Conservation (phyloP, 2,329 filamentous ascomycete species). For the Colletotrichum horii region DNA sequence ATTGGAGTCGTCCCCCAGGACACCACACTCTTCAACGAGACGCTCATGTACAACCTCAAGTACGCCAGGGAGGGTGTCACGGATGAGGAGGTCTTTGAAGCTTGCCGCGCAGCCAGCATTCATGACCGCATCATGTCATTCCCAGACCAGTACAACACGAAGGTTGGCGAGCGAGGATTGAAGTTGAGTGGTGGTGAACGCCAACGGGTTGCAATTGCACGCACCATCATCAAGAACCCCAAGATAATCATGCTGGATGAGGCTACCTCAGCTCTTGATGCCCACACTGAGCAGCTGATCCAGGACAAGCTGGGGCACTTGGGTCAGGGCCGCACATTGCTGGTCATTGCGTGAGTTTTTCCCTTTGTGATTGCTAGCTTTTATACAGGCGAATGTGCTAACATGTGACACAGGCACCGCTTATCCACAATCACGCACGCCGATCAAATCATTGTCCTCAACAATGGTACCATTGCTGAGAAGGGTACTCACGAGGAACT, state of each 20-base stretch:
- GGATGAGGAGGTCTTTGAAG: constrained; percentile 81
- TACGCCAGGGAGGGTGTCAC: constrained; percentile 85
- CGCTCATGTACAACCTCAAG: constrained; percentile 91
- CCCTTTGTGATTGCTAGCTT: constrained; percentile 15
- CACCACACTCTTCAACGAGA: constrained; percentile 93
- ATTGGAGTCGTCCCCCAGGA: constrained; percentile 98
- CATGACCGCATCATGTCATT: constrained; percentile 92
- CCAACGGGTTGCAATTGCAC: constrained; percentile 90
- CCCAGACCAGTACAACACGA: constrained; percentile 86
- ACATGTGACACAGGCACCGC: constrained; percentile 63
- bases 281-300: constrained; percentile 91
- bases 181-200: constrained; percentile 91
- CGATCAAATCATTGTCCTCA: constrained; percentile 82
- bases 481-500: constrained; percentile 81
- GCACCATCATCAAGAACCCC: constrained; percentile 90
- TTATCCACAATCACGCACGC: constrained; percentile 86
- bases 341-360: constrained; percentile 84
- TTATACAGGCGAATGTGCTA: constrained; percentile 25
- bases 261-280: constrained; percentile 89
- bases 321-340: constrained; percentile 84
- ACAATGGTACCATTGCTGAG: constrained; percentile 78
- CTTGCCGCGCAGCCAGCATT: constrained; percentile 86
- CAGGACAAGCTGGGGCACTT: constrained; percentile 84
- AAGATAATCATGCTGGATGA: constrained; percentile 93
- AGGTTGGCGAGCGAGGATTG: constrained; percentile 88